Evolutionary conservation across 2,329 filamentous ascomycete genomes (phyloP).

Genomic region (Amauroascus niger): DNA sequence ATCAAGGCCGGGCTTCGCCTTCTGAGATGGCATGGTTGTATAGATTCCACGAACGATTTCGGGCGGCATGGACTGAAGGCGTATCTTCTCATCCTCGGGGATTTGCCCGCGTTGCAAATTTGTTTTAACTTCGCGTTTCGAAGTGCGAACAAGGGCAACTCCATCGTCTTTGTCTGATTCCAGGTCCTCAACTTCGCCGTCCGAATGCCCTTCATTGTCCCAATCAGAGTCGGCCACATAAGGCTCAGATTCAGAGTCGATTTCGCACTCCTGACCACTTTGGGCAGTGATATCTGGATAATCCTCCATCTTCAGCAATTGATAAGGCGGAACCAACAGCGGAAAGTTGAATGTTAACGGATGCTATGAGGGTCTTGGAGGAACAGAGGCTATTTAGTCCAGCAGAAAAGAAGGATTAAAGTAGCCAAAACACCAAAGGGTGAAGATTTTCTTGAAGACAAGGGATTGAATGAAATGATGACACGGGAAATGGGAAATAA

Average conservation of each 20-base stretch:
- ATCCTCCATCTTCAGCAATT: background rate
- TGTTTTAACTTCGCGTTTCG: background rate
- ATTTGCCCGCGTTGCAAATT: background rate
- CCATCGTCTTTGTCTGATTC: background rate
- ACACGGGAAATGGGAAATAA: background rate
- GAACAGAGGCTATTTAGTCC: background rate
- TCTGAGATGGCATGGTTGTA: conserved; percentile 12
- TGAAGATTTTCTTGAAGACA: background rate
- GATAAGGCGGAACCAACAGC: background rate
- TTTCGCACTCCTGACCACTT: background rate
- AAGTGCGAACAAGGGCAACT: background rate
- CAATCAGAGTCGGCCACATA: background rate
- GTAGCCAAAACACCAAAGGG: background rate
- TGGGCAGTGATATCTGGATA: background rate
- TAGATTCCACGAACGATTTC: conserved; percentile 18
- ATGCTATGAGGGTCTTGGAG: background rate
- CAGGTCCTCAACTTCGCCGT: background rate
- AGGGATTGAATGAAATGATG: background rate
- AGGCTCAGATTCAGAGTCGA: background rate
- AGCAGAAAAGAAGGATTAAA: background rate
- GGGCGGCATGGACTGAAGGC: conserved; percentile 14
- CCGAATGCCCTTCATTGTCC: background rate
- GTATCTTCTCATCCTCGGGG: background rate
- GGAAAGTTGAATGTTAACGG: background rate
- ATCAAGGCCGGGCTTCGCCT: conserved; percentile 23